Base-by-base conservation (phyloP, 2,329 filamentous ascomycete species). In the Sporothrix humicola region DNA sequence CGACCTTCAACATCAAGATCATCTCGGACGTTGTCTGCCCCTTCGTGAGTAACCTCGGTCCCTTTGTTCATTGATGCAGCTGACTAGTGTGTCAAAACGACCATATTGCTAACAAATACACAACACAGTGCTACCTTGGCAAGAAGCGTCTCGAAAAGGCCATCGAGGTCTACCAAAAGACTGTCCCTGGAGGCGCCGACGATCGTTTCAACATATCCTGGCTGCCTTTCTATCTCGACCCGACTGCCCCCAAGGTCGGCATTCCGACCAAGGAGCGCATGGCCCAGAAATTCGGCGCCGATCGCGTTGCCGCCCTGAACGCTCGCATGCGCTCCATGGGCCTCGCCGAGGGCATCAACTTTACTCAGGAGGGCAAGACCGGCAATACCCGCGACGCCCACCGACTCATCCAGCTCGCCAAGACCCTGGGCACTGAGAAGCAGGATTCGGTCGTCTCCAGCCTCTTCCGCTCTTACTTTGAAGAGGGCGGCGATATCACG, bases 11-110 rank as follows among this genome's bases (percentile, higher is more conserved):
- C 75, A 92, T 97, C 82, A 89, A 91, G 74, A 88, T 94, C 79
- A 89, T 94, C 74, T 93, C 89, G n/a, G 94, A 97, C 83, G 92
- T 90, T 2, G 88, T 96, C 77, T 97, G 93, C 80, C 92, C 93
- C 4, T 87, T 85, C 80, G 83, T 85, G 77, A 76, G 83, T 77
- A 20, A 9, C 31, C 17, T 12, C 15, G 0, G 13, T 6, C 52
- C 13, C 42, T 12, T 17, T 10, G 6, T 65, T 12, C 15, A 1
- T 56, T 20, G 17, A 20, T 44, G 52, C 52, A 13, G 8, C 15
- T 48, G 10, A 58, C 9, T 12, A 13, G 37, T 23, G n/a, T 42
- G 54, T 50, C n/a, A 23, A 44, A 63, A 31, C 12, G 59, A 63
- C 13, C 23, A 13, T 26, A 26, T 6, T 3, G 73, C 76, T 77